Evolutionary conservation across 2,329 filamentous ascomycete species (phyloP).

Genomic region (Hypoxylon sp.): DNA sequence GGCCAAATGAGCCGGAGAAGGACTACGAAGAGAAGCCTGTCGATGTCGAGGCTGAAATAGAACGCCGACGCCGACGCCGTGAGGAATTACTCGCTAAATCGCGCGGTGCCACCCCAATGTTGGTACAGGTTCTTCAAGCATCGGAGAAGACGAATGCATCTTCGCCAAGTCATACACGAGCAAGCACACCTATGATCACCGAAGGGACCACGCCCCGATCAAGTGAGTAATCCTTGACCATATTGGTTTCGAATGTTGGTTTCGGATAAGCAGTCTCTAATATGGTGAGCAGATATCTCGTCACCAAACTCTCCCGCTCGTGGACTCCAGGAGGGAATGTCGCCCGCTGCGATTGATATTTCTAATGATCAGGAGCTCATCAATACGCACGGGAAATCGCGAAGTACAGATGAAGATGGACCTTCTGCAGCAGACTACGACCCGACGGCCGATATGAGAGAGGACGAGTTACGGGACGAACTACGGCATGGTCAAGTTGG

Average conservation of each 20-base stretch:
- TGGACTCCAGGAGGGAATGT: conserved; percentile 63
- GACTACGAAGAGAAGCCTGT: conserved; percentile 69
- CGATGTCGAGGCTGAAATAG: conserved; percentile 85
- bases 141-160: conserved; percentile 68
- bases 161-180: conserved; percentile 63
- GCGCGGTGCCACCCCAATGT: conserved; percentile 77
- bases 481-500: conserved; percentile 63
- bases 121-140: conserved; percentile 78
- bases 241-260: conserved; percentile 40
- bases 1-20: conserved; percentile 53
- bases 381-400: conserved; percentile 65
- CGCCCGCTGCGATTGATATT: conserved; percentile 71
- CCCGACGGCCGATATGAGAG: conserved; percentile 79
- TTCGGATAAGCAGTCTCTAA: conserved; percentile 39
- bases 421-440: conserved; percentile 84
- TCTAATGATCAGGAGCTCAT: conserved; percentile 75
- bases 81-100: conserved; percentile 89
- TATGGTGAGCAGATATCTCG: conserved; percentile 41
- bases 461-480: conserved; percentile 73
- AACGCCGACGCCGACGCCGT: conserved; percentile 84
- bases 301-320: conserved; percentile 56
- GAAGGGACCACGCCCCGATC: conserved; percentile 60
- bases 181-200: conserved; percentile 56
- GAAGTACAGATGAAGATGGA: conserved; percentile 68
- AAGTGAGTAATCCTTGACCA: conserved; percentile 52